Base-by-base conservation (phyloP, 1,284 basidiomycete species). In the Cryptococcus neoformans region DNA sequence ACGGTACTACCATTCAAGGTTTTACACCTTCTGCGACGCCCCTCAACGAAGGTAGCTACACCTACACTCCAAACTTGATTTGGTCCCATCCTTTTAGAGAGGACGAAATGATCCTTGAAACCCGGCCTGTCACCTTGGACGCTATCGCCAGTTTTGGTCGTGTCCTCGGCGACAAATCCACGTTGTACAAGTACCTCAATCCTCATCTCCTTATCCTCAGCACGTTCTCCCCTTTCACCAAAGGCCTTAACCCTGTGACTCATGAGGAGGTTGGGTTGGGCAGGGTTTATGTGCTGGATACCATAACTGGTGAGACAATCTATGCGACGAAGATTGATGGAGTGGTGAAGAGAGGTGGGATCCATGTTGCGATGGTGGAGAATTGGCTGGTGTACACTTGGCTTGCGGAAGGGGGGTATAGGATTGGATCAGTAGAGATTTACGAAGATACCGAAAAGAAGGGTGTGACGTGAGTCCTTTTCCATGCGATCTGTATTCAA, bases 171-270 rank as follows among this genome's bases (percentile, higher is more conserved):
- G 87, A 96, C 75, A 85, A 94, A 57, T 85, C 85, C 35, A 93
- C 92, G 44, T 75, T 97, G 54, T 95, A 96, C 83, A 98, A 98
- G 80, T 96, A 95, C 72, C 83, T 97, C 62, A 95, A 95, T 73
- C 88, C 89, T 5, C 85, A 91, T 64, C 69, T 92, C 14, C 80
- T 87, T 44, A 84, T 87, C 3, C 80, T 91, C 35, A 79, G 87
- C 6, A 89, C 87, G 12, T 75, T 81, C 4, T 76, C 80, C 4
- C 69, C 74, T 7, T n/a, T 39, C 5, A 2, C 17, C 6, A 6
- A 21, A 28, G 21, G 12, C 9, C 45, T 47, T 17, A 53, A 51
- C 10, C 56, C 40, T 36, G 14, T 51, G 4, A n/a, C 53, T 14
- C 40, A 51, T 28, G 48, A 49, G 1, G 48, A 40, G 3, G 34